Base-by-base conservation (phyloP, 306 rosid genomes). In the Psophocarpus tetragonolobus region DNA sequence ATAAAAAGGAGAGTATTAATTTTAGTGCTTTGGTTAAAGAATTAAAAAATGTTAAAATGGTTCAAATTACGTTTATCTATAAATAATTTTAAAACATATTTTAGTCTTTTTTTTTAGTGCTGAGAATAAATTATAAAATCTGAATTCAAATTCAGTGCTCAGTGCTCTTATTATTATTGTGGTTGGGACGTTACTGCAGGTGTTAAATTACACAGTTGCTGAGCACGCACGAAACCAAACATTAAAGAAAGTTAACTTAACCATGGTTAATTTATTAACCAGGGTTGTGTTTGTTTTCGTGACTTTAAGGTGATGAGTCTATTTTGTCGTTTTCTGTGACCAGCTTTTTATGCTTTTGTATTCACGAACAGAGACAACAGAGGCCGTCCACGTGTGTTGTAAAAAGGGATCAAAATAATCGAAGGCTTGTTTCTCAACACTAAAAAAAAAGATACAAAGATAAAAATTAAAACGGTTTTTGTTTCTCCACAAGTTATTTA, bases 321-420 rank as follows among this genome's bases (percentile, higher is more conserved):
- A 41, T 17, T 27, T 73, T 84, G 85, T 81, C 83, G 80, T 84
- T 78, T 84, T 81, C 33, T n/a, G 80, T 26, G 76, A 74, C 81
- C 68, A 7, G 68, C 74, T 70, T 87, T 84, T 73, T 65, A 60
- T 35, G 64, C 38, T 27, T 63, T 36, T 68, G 71, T 8, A 36
- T 64, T 42, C 3, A 13, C 4, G 5, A 23, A 62, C 2, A 61
- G 47, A 62, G 12, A 3, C 0, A 36, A 18, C 20, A 9, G 6
- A 50, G 4, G 3, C 5, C 48, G 27, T 51, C 32, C 86, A 87
- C 81, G 88, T 84, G 86, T 71, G 21, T 2, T 72, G 2, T 38
- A 29, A 24, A 64, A 63, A 47, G 1, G 2, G 11, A 80, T 57
- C 42, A 29, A 24, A 5, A 41, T 1, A 63, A 80, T 79, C 45